Evolutionary conservation across 129 eudicot species (phyloP), one percentile per base, ranked within the genome.

Genomic region (Gnaphalium uliginosum): DNA sequence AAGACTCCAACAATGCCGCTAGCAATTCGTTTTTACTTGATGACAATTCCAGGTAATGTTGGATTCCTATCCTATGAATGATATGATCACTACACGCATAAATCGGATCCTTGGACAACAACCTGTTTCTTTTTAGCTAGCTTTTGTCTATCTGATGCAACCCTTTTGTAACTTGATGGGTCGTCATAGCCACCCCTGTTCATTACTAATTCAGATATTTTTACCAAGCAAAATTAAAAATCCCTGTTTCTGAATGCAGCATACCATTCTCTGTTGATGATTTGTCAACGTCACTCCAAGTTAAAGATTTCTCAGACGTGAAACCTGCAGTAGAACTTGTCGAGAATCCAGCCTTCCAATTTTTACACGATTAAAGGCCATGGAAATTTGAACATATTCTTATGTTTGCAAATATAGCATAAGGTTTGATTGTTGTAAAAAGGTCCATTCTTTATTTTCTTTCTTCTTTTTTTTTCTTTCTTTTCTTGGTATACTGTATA

Each of bases 211-310:
- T n/a, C 5, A 39, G 11, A 26, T 7, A 51, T 29, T 71, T 10
- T 18, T 46, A 46, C 29, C 13, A 27, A 43, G 43, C 33, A 5
- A 9, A 61, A 70, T 14, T 65, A 73, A 79, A 15, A 15, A 56
- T 33, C 14, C 39, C 0, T 22, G 0, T 50, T 74, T 54, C 19
- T 68, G 26, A 50, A 67, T 81, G 88, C 92, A 93, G 98, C 90
- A 93, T 93, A 37, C 98, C 98, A 8, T 93, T 93, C 87, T 90
- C 96, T 7, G 87, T 88, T n/a, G 98, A 93, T 22, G 98, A 93
- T 56, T 85, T 93, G 27, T 88, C 95, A 0, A 85, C 75, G 59
- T 83, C 98, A 23, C 73, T 90, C 73, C 86, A 84, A 79, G 90
- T 77, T 43, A 89, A 89, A 83, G 98, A 92, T 43, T 89, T 89